These are phyloP conservation scores for Phytophthora sp. DNA, from an alignment of 352 stramenopile species.

Conservation along the genomic window DNA sequence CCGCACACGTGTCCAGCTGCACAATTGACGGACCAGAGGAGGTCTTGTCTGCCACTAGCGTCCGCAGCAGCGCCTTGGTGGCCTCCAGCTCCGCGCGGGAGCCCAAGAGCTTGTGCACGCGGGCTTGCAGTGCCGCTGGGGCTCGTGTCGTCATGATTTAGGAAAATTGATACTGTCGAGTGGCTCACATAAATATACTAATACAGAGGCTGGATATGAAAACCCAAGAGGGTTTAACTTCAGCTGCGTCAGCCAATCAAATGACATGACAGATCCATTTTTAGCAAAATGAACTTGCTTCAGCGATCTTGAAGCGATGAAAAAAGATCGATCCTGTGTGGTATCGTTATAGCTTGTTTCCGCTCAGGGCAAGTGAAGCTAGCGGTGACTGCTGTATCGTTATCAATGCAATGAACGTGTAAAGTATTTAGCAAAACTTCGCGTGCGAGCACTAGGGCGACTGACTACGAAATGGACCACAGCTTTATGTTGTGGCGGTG, in stretches of 20 bases:
- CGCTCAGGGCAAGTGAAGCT: too few relatives aligned
- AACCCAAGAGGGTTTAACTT: background rate
- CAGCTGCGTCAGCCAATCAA: background rate
- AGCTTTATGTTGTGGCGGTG: too few relatives aligned
- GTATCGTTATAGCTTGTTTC: too few relatives aligned
- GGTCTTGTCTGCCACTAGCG: slow-evolving; percentile 45
- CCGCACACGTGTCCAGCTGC: slow-evolving; percentile 25
- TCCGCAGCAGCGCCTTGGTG: slow-evolving; percentile 61
- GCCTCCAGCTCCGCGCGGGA: slow-evolving; percentile 69
- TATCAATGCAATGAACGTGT: too few relatives aligned
- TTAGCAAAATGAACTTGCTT: too few relatives aligned
- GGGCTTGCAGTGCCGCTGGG: slow-evolving; percentile 49
- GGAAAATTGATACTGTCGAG: background rate
- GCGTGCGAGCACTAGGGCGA: too few relatives aligned
- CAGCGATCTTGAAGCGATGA: too few relatives aligned
- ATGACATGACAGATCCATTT: too few relatives aligned
- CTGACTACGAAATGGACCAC: too few relatives aligned
- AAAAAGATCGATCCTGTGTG: too few relatives aligned
- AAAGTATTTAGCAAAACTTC: too few relatives aligned
- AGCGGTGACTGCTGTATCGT: too few relatives aligned
- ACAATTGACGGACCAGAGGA: slow-evolving; percentile 28
- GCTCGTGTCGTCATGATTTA: slow-evolving; percentile 25
- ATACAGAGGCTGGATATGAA: background rate
- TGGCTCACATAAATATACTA: background rate
- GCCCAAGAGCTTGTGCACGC: slow-evolving; percentile 69